Percentiles rank a stretch among this genome's conserved stretches.
Evolutionary conservation across 108 stramenopile genomes (phyloP).

Genomic region (Cyclotella atomus): DNA sequence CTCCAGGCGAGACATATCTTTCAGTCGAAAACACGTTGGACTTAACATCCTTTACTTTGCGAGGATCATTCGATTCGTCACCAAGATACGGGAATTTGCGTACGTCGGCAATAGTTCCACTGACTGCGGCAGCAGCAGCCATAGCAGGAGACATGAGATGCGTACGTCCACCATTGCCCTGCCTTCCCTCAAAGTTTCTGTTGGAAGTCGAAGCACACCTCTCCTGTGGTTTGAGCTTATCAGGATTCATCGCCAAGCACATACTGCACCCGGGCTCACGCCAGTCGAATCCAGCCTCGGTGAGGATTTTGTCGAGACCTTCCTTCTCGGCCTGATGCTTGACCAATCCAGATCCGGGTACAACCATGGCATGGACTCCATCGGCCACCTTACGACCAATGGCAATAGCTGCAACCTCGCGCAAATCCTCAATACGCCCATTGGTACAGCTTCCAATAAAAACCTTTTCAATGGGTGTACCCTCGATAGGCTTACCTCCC

Average conservation of each 20-base stretch:
- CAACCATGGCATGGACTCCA: constrained; percentile 92
- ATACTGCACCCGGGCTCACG: constrained; percentile 95
- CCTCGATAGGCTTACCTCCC: constrained; percentile 81
- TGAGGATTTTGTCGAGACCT: constrained; percentile 90
- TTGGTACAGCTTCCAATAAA: constrained; percentile 97
- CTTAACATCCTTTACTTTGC: constrained; percentile 35
- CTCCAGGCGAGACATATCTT: constrained; percentile 59
- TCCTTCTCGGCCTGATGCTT: constrained; percentile 93
- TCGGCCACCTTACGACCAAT: constrained; percentile 86
- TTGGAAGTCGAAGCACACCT: constrained; percentile 95
- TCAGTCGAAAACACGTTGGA: constrained; percentile 80
- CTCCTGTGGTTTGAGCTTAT: constrained; percentile 91
- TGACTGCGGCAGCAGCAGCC: constrained; percentile 91
- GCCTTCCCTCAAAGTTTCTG: constrained; percentile 96
- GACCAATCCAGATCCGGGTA: constrained; percentile 93
- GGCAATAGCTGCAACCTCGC: constrained; percentile 90
- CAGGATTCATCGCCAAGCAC: constrained; percentile 96
- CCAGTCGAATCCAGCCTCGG: constrained; percentile 94
- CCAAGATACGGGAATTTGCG: constrained; percentile 84
- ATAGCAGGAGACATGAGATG: constrained; percentile 93
- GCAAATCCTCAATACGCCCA: constrained; percentile 95
- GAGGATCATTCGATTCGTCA: constrained; percentile 66
- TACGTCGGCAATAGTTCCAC: constrained; percentile 88
- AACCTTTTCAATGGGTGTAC: constrained; percentile 84
- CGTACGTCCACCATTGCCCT: constrained; percentile 93